Conservation (phyloP, 2,329 filamentous ascomycete species). For the Drechslerella dactyloides region DNA sequence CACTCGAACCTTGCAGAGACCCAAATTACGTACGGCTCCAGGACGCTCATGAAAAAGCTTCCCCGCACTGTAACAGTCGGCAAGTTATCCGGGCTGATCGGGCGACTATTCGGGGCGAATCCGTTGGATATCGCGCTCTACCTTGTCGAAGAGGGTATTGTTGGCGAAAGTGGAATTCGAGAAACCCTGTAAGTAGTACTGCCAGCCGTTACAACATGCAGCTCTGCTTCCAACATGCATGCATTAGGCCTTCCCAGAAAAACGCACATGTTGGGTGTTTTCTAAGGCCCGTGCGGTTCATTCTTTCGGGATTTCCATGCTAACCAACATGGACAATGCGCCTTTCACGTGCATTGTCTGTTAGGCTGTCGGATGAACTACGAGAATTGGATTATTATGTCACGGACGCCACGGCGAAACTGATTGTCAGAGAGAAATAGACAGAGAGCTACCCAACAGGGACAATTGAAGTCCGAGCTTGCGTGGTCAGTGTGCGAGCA, state of each 20-base stretch:
- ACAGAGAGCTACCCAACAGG: background rate
- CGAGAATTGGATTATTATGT: slow-evolving; percentile 50
- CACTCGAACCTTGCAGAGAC: slow-evolving; percentile 40
- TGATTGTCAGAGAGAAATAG: slow-evolving; percentile 39
- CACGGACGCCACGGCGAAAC: slow-evolving; percentile 28
- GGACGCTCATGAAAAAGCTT: slow-evolving; percentile 46
- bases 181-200: slow-evolving; percentile 49
- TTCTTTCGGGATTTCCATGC: background rate
- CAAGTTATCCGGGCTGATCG: slow-evolving; percentile 44
- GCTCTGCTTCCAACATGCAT: background rate
- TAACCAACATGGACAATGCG: slow-evolving; percentile 23
- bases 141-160: slow-evolving; percentile 36
- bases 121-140: slow-evolving; percentile 40
- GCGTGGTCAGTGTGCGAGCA: background rate
- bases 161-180: slow-evolving; percentile 24
- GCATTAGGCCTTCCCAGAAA: background rate
- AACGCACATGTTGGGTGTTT: background rate
- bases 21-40: slow-evolving; percentile 23
- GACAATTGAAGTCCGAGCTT: background rate
- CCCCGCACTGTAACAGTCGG: slow-evolving; percentile 50
- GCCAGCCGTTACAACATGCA: slow-evolving; percentile 28
- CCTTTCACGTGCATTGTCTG: background rate
- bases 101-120: slow-evolving; percentile 45
- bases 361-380: slow-evolving; percentile 40
- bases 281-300: background rate